Percentiles rank a stretch among this genome's conserved stretches.
Evolutionary conservation across 768 basidiomycete genomes (phyloP).

Genomic region (Tremella fuciformis): DNA sequence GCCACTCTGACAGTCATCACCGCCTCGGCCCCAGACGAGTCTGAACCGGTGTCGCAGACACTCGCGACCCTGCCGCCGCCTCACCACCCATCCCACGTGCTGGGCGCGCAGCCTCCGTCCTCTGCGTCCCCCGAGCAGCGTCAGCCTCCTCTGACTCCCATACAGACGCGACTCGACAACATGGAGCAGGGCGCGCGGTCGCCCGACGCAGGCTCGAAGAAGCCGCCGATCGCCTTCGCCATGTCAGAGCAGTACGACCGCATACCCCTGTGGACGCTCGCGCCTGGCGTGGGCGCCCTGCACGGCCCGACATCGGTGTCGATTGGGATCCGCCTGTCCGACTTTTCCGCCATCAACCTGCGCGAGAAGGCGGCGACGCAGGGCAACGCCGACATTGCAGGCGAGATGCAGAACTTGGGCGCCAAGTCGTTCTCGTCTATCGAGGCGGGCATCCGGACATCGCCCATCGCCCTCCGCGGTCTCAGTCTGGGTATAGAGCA

Average conservation of each 20-base stretch:
- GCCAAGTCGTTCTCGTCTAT: neutral
- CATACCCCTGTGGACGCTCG: constrained; percentile 42
- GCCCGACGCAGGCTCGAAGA: neutral
- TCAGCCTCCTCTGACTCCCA: neutral
- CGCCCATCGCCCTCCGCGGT: constrained; percentile 5
- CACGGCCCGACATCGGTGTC: constrained; percentile 39
- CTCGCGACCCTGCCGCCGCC: too few relatives aligned
- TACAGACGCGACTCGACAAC: neutral
- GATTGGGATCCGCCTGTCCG: constrained; percentile 35
- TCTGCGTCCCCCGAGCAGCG: neutral
- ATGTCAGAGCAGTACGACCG: constrained; percentile 15
- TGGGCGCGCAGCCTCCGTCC: neutral
- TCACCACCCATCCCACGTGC: constrained; percentile 3
- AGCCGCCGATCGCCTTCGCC: neutral
- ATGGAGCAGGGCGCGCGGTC: neutral
- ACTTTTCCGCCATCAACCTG: constrained; percentile 44
- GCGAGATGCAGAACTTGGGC: too few relatives aligned
- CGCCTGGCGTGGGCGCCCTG: constrained; percentile 37
- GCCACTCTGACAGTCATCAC: constrained; percentile 35
- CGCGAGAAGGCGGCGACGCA: neutral
- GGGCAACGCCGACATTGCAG: neutral
- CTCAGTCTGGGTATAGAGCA: neutral
- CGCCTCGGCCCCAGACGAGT: neutral
- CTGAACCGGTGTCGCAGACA: neutral
- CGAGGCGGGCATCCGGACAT: constrained; percentile 6